phyloP scores from a whole-genome alignment of 768 basidiomycete genomes.

The Naganishia vaughanmartiniae region DNA sequence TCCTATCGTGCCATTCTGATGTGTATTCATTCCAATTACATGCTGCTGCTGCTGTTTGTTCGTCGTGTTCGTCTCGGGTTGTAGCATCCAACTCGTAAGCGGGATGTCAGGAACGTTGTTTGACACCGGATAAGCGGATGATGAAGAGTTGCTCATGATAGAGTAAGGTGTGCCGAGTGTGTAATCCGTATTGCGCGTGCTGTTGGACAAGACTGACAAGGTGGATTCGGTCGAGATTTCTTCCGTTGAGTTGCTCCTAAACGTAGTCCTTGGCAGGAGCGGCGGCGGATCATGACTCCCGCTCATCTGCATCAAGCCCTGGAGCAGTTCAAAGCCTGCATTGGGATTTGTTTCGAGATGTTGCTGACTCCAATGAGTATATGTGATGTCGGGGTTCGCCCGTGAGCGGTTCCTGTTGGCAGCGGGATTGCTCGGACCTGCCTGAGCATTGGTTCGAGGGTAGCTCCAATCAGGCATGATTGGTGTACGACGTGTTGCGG shows the following conservation, averaged over 20 bases:
- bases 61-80: background rate
- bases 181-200: conserved; percentile 16
- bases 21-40: background rate
- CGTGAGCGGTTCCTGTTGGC: background rate
- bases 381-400: background rate
- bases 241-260: conserved; percentile 7
- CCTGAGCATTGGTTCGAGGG: conserved; percentile 14
- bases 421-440: conserved; percentile 19
- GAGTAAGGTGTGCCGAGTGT: conserved; percentile 21
- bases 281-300: conserved; percentile 9
- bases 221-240: background rate
- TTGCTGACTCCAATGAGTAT: conserved; percentile 21
- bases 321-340: conserved; percentile 13
- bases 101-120: conserved; percentile 17
- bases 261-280: background rate
- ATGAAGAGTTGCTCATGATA: conserved; percentile 14
- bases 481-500: background rate
- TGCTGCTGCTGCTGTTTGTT: background rate
- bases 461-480: conserved; percentile 18
- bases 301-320: conserved; percentile 22
- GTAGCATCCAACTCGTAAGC: conserved; percentile 22
- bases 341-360: conserved; percentile 18
- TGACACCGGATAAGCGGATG: conserved; percentile 13
- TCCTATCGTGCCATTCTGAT: background rate
- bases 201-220: conserved; percentile 10